Evolutionary conservation across 2,329 filamentous ascomycete species (phyloP), one percentile per base, ranked within the genome.

Genomic region (Pseudogymnoascus sp.): DNA sequence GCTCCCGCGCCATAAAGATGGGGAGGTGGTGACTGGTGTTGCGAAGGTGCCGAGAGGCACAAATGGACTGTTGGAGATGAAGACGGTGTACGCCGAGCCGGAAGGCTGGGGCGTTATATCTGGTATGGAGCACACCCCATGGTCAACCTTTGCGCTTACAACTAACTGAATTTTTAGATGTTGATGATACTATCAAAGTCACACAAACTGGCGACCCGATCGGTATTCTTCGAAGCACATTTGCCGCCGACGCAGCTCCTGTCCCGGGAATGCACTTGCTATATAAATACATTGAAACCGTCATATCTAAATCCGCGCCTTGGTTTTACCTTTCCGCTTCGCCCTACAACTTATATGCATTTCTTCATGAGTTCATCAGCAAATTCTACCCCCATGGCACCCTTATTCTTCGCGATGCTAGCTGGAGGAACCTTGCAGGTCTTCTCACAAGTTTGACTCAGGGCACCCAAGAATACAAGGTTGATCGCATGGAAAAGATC

Each of bases 301-400:
- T 79, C 3, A 69, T 86, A 24, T 76, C 79, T 1, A 70, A 81
- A 7, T 78, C 81, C 7, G 87, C 91, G 1, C 83, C 91, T 0
- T 96, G 90, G 81, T 96, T 96, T 78, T 97, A 97, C 74, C 82
- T 97, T 54, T 95, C 90, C 0, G 92, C 93, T 0, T 96, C 92
- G 0, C 93, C 93, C 0, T 97, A 97, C 78, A 96, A 95, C 68
- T 82, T 97, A 8, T 97, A 97, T 71, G 88, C 90, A 0, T 94
- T 97, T 74, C 81, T 97, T 24, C 86, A 82, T 61, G 73, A 80
- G 0, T 97, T 97, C 75, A 80, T 91, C 36, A 76, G 86, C 60
- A 72, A 79, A 1, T 76, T 88, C 73, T 97, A 87, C 8, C 89
- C 88, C 0, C 81, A 81, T 2, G 93, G 93, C 9, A 90, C 90